Evolutionary conservation across 306 rosid species (phyloP), one percentile per base, ranked within the genome.

Genomic region (Cucumis hystrix): DNA sequence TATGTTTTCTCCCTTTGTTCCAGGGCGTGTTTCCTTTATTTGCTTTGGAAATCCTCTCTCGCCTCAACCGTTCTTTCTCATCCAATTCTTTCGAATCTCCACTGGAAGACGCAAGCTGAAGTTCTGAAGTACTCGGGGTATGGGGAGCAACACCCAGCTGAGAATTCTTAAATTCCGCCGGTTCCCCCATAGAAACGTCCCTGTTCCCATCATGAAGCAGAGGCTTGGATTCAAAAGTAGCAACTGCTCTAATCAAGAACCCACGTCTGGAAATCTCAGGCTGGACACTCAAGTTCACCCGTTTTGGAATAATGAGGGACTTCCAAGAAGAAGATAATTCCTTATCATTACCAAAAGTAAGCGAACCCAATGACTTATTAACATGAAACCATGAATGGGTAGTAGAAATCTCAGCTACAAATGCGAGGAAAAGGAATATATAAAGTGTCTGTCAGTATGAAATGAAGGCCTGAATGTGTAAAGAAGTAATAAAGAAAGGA

Each of bases 1-100:
- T 80, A 81, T 92, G 99, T 84, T 92, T 92, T 82, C 83, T 89
- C 83, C 99, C 99, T 87, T 91, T 92, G 89, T 96, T 96, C 99
- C 99, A 96, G 2, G 99, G 94, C 0, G 86, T 87, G 78, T 84
- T 85, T 47, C 99, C 99, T 83, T 91, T 96, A 78, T 92, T 96
- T 70, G 98, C 97, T 85, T 88, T 91, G 40, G 99, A 92, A 79
- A 96, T 96, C 82, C 93, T 86, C 84, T 74, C 58, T 80, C 99
- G 87, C 78, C 99, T 88, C 84, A 92, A 78, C 84, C 55, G 79
- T 87, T 96, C 99, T 68, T 80, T 89, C 12, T 89, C 93, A 80
- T 80, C 89, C 80, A 88, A 8, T 30, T 83, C 80, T 63, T 56
- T 65, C 12, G 77, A 74, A 23, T 81, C 85, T 20, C 75, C 88